A percentile compares a stretch with the other conserved stretches of the same genome.
phyloP scores from a whole-genome alignment of 305 asterid genomes.

The Fraxinus nigra region DNA sequence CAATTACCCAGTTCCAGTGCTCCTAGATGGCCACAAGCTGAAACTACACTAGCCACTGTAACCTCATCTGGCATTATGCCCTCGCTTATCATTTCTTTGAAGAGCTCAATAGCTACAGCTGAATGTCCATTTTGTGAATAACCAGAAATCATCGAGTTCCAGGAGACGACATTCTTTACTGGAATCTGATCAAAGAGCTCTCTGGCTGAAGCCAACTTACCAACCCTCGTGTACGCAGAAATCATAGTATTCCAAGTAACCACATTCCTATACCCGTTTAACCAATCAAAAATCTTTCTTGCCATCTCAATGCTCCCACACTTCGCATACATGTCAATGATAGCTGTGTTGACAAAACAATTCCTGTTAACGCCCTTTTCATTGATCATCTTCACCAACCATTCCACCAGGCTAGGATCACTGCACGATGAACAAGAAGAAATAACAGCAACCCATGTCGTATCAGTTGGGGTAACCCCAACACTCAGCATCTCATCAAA shows the following conservation, averaged over 20 bases:
- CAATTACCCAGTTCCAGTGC: conserved; percentile 60
- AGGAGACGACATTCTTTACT: conserved; percentile 53
- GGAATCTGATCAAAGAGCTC: conserved; percentile 60
- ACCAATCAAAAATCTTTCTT: conserved; percentile 50
- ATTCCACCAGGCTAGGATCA: conserved; percentile 44
- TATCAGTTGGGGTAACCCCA: conserved; percentile 54
- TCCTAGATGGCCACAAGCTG: conserved; percentile 87
- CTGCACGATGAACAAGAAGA: conserved; percentile 58
- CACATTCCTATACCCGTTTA: conserved; percentile 38
- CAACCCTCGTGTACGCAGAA: conserved; percentile 54
- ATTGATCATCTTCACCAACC: conserved; percentile 40
- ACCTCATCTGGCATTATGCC: conserved; percentile 54
- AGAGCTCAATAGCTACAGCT: conserved; percentile 50
- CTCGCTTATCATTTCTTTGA: conserved; percentile 46
- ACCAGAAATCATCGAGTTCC: conserved; percentile 81
- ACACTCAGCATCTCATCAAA: conserved; percentile 52
- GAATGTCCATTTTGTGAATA: conserved; percentile 73
- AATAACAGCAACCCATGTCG: conserved; percentile 62
- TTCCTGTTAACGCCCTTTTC: conserved; percentile 33
- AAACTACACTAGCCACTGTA: conserved; percentile 53
- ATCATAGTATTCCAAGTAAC: conserved; percentile 79
- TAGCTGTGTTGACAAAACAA: conserved; percentile 52
- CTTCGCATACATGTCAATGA: conserved; percentile 74
- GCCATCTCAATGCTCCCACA: conserved; percentile 60
- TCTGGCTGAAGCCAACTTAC: conserved; percentile 54